A percentile compares a stretch with the other conserved stretches of the same genome.
phyloP scores from a whole-genome alignment of 1,139 yeast genomes.

The Hyphopichia fennica region DNA sequence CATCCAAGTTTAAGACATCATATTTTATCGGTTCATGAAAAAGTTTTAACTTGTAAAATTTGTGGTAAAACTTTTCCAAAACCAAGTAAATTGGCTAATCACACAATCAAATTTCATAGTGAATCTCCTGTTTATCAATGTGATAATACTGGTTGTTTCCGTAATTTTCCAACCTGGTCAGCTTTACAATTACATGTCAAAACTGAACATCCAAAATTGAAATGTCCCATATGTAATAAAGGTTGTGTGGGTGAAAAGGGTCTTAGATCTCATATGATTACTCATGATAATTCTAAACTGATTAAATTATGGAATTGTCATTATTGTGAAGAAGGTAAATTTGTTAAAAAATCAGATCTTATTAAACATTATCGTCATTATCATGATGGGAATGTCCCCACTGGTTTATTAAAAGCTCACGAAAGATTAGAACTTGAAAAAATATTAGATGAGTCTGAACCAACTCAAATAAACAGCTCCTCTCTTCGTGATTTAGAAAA shows the following conservation, averaged over 20 bases:
- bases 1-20: conserved; percentile 81
- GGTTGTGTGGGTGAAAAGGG: conserved; percentile 76
- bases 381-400: conserved; percentile 44
- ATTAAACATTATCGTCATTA: conserved; percentile 43
- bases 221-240: conserved; percentile 68
- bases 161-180: conserved; percentile 72
- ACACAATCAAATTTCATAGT: conserved; percentile 60
- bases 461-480: conserved; percentile 2
- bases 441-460: conserved; percentile 17
- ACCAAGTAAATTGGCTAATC: conserved; percentile 63
- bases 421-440: conserved; percentile 24
- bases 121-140: conserved; percentile 60
- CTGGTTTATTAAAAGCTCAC: conserved; percentile 26
- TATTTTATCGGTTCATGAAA: conserved; percentile 60
- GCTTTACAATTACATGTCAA: conserved; percentile 72
- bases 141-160: conserved; percentile 58
- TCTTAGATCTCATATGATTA: conserved; percentile 66
- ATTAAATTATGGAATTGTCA: conserved; percentile 65
- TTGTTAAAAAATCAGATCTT: conserved; percentile 35
- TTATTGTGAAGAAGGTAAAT: conserved; percentile 41
- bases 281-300: conserved; percentile 51
- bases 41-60: conserved; percentile 49
- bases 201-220: conserved; percentile 68
- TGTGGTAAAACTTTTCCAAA: conserved; percentile 62
- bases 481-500: conserved; percentile 5